Evolutionary conservation across 192 early-diverging fungal genomes (phyloP).

Genomic region (Allomyces macrogynus): DNA sequence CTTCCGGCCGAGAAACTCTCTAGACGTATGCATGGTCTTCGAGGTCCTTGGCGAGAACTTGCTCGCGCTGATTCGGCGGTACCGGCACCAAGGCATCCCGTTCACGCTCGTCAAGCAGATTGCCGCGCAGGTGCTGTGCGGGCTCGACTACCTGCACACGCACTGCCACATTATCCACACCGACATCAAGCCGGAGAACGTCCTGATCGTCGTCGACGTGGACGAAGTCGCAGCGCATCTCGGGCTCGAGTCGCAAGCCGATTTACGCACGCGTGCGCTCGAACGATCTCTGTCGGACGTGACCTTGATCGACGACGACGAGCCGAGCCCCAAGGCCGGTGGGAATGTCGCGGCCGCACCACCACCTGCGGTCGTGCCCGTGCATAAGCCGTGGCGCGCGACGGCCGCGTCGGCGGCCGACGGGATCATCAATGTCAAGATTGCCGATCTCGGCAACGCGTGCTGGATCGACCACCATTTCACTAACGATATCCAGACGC

Average conservation of each 20-base stretch:
- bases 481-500: constrained; percentile 88
- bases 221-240: constrained; percentile 46
- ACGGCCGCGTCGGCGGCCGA: too few relatives aligned
- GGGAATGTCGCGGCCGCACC: too few relatives aligned
- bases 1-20: too few relatives aligned
- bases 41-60: constrained; percentile 93
- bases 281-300: not conserved
- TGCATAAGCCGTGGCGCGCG: too few relatives aligned
- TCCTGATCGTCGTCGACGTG: constrained; percentile 76
- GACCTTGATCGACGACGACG: not conserved
- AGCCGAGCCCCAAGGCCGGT: not conserved
- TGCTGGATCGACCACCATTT: constrained; percentile 93
- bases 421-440: constrained; percentile 55
- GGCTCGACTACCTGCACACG: constrained; percentile 81
- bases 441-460: constrained; percentile 91
- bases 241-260: constrained; percentile 19
- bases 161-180: constrained; percentile 95
- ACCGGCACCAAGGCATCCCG: constrained; percentile 67
- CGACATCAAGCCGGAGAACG: constrained; percentile 94
- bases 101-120: constrained; percentile 73
- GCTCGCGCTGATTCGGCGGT: constrained; percentile 64
- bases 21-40: constrained; percentile 89
- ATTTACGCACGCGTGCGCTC: constrained; percentile 9
- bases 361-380: too few relatives aligned
- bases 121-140: constrained; percentile 70